Base-by-base conservation (phyloP, 2,329 filamentous ascomycete species). In the Chrysoporthe austroafricana region DNA sequence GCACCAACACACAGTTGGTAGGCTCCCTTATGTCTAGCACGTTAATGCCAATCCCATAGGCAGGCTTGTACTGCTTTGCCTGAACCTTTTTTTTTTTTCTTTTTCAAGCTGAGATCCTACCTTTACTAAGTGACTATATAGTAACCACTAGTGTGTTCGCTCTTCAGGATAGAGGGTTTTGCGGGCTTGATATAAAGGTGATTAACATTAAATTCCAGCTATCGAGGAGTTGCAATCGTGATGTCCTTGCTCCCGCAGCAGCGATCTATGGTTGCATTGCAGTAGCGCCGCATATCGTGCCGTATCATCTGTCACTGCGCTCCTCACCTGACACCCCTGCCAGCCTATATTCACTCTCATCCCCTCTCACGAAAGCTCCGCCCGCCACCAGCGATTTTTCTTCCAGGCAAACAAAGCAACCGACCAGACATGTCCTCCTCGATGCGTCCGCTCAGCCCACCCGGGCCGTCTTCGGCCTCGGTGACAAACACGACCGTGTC, bases 401-500 rank as follows among this genome's bases (percentile, higher is more conserved):
- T 16, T 7, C 26, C 26, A 54, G 50, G 26, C 50, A 34, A 5
- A 52, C 8, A 52, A 14, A 13, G 21, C 11, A 52, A 54, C 3
- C 26, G 21, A 34, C 13, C 8, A 58, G 68, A 36, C 52, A 70
- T 70, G 69, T 67, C 70, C 26, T 46, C 66, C 43, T 52, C 63
- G 26, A 63, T 42, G n/a, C 61, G 52, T 14, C 59, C 70, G 21
- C 57, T 63, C 62, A 70, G 66, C 48, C 70, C 70, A 44, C 64
- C 64, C 48, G 62, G 39, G 57, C 69, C 69, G 16, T 70, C 69
- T 6, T 70, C 70, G 32, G 63, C 68, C 13, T 71, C 69, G 32
- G 69, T 63, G 11, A 65, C 69, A 57, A 63, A 67, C 62, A 71
- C 70, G 48, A 70, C 70, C 62, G 57, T 68, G 42, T 64, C 69